Evolutionary conservation across 345 rosid species (phyloP), one percentile per base, ranked within the genome.

Genomic region (Euclidium syriacum): DNA sequence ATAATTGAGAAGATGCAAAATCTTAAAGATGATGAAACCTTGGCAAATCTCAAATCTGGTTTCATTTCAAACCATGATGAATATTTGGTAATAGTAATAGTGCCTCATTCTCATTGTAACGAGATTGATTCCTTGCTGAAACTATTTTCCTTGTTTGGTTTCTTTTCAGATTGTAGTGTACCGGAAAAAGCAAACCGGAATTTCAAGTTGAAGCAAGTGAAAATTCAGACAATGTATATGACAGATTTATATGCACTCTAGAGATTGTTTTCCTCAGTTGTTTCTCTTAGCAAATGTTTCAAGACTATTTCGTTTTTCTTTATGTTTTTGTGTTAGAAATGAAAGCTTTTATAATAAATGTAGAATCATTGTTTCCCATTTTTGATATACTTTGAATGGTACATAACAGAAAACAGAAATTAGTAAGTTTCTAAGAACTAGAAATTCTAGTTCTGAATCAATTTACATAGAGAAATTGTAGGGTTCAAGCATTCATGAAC

Each of bases 401-500:
- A 48, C 65, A 57, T 15, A 10, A 47, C 22, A 38, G 15, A 36
- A 26, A 44, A 7, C 18, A 55, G 18, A 18, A 10, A 41, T 43
- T 32, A 52, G 43, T n/a, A 29, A 14, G 61, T 47, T 9, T 4
- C 6, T 20, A 33, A 50, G 15, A 20, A 41, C 40, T 19, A 67
- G 55, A 58, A 39, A 38, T 24, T 23, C 15, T 18, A 15, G 26
- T 6, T 36, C 71, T 7, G 19, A 27, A 48, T 46, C 51, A 62
- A 53, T 46, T 26, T 65, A 43, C 65, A 58, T 12, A 64, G 10
- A 7, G 2, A 40, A 20, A 11, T n/a, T 35, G 35, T 29, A 27
- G 52, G 66, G 86, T 87, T 87, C 97, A 92, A 85, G 77, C 74
- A 86, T 60, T 82, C 90, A 85, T 92, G 98, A 89, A 89, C 94